Evolutionary conservation across 2,329 filamentous ascomycete species (phyloP).

Genomic region (Bipolaris cookei): DNA sequence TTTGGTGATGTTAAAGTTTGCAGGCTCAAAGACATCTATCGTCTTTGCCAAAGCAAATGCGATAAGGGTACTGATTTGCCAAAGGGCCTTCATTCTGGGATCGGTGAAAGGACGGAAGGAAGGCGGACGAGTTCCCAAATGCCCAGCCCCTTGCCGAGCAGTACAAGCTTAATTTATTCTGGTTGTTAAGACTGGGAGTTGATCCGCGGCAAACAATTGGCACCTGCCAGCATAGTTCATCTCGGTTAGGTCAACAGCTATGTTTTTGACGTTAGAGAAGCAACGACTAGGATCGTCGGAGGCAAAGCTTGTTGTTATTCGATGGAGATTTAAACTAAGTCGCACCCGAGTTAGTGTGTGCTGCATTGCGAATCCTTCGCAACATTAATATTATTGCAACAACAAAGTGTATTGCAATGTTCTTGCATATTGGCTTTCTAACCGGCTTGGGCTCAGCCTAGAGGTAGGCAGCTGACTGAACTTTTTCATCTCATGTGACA

Average conservation of each 20-base stretch:
- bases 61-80: conserved; percentile 16
- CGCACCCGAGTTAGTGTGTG: neutral
- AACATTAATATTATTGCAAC: neutral
- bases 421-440: neutral
- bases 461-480: neutral
- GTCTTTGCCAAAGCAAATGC: conserved; percentile 18
- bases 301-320: neutral
- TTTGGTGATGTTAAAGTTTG: conserved; percentile 28
- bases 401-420: neutral
- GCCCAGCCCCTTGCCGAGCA: neutral
- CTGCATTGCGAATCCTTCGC: neutral
- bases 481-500: neutral
- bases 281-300: neutral
- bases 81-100: conserved; percentile 17
- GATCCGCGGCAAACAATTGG: conserved; percentile 8
- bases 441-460: too few relatives aligned
- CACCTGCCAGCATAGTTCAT: neutral
- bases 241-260: conserved; percentile 1
- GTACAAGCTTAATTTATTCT: conserved; percentile 7
- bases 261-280: neutral
- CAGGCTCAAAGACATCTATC: conserved; percentile 23
- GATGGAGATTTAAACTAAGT: neutral
- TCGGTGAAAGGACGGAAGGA: neutral
- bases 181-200: neutral
- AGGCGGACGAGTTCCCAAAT: conserved; percentile 1